Evolutionary conservation across 164 flowering plant species (phyloP).

Genomic region (Sedum album): DNA sequence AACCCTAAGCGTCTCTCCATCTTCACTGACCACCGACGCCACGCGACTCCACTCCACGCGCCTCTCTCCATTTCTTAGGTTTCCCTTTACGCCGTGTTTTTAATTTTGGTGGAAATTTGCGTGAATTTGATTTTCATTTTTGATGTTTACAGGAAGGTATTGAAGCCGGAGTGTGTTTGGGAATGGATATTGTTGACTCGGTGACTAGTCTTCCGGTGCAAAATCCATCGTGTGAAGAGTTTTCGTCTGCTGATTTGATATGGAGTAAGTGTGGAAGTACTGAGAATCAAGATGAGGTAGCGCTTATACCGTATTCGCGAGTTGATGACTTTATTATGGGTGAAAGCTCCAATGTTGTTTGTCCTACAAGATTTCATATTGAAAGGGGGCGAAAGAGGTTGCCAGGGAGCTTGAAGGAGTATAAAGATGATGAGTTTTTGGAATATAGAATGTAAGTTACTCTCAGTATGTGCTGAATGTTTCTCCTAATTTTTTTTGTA

Average conservation of each 20-base stretch:
- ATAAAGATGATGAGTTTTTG: conserved; percentile 76
- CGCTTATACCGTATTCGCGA: conserved; percentile 71
- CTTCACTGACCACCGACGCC: too few species aligned
- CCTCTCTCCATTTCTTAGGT: too few species aligned
- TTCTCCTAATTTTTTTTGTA: neutral
- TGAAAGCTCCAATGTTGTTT: conserved; percentile 72
- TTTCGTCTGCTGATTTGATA: conserved; percentile 62
- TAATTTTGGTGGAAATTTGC: too few species aligned
- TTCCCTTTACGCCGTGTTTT: too few species aligned
- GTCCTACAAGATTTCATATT: conserved; percentile 85
- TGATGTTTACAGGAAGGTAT: neutral
- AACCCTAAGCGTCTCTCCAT: too few species aligned
- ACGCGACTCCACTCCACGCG: too few species aligned
- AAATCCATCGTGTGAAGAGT: conserved; percentile 70
- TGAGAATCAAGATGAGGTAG: conserved; percentile 78
- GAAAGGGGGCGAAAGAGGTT: conserved; percentile 78
- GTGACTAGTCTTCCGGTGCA: conserved; percentile 53
- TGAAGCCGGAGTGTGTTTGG: neutral
- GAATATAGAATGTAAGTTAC: conserved; percentile 66
- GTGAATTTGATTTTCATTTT: too few species aligned
- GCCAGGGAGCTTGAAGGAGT: conserved; percentile 62
- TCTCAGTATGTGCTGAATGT: neutral
- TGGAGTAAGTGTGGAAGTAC: conserved; percentile 70
- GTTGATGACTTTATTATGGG: conserved; percentile 82
- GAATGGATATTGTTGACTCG: conserved; percentile 58